phyloP scores from a whole-genome alignment of 2,329 filamentous ascomycete species.

The Fusarium bactridioides region DNA sequence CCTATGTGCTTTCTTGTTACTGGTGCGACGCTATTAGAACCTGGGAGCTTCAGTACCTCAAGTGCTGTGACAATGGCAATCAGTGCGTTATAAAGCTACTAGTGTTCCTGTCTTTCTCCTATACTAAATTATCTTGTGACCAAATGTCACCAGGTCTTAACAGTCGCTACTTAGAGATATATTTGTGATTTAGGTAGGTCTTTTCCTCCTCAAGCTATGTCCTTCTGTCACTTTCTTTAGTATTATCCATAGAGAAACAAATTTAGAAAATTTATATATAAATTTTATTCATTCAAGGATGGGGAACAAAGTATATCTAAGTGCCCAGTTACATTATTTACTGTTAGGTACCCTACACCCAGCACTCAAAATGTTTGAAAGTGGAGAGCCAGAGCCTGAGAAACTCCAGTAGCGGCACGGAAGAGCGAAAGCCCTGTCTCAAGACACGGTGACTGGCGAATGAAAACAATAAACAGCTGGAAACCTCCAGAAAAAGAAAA shows the following conservation, averaged over 20 bases:
- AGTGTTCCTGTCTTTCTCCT: background rate
- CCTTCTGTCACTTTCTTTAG: rapidly evolving
- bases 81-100: background rate
- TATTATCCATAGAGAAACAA: no score
- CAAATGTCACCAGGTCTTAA: rapidly evolving
- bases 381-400: background rate
- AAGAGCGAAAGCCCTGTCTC: background rate
- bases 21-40: background rate
- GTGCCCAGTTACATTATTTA: background rate
- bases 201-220: rapidly evolving
- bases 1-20: background rate
- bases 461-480: background rate
- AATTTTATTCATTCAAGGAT: no score
- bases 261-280: rapidly evolving
- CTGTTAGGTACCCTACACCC: background rate
- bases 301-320: no score
- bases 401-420: background rate
- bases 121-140: rapidly evolving
- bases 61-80: no score
- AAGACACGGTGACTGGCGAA: no score
- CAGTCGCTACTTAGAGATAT: no score
- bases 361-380: background rate
- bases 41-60: background rate
- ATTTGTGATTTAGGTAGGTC: no score
- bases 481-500: no score